Conservation (phyloP, 75 land plant genomes). For the Selaginella tamariscina region DNA sequence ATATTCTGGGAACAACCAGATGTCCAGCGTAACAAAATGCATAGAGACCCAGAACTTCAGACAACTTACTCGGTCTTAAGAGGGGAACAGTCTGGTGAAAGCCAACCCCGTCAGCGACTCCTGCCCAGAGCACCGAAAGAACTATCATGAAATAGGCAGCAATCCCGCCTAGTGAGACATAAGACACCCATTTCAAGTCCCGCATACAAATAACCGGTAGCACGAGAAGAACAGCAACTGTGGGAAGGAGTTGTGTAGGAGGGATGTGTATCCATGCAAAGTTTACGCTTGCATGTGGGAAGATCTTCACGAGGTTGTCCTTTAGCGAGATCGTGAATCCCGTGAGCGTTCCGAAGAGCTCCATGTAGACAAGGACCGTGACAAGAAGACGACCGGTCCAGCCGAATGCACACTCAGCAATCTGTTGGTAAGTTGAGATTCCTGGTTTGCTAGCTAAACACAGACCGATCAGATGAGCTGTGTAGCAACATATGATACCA, state of each 20-base stretch:
- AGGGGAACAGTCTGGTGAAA: not conserved
- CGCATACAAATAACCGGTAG: not conserved
- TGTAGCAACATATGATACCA: slow-evolving; percentile 5
- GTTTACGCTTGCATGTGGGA: not conserved
- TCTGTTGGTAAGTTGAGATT: not conserved
- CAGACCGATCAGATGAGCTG: not conserved
- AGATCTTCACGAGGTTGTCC: slow-evolving; percentile 1
- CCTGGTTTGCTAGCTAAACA: not conserved
- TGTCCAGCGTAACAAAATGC: slow-evolving; percentile 11
- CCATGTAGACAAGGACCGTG: not conserved
- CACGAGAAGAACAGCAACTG: not conserved
- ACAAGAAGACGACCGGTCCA: not conserved
- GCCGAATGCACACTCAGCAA: not conserved
- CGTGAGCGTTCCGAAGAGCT: not conserved
- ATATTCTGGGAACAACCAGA: slow-evolving; percentile 5
- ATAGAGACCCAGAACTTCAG: not conserved
- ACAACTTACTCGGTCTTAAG: not conserved
- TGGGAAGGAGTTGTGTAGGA: slow-evolving; percentile 3
- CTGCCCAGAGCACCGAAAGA: not conserved
- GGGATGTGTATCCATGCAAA: not conserved
- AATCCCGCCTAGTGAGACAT: slow-evolving; percentile 1
- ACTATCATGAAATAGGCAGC: slow-evolving; percentile 2
- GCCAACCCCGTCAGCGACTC: slow-evolving; percentile 1
- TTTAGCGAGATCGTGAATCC: slow-evolving; percentile 1
- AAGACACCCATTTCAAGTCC: not conserved